A percentile compares a stretch with the other conserved stretches of the same genome.
These are phyloP conservation scores for Malus sieversii DNA, from an alignment of 306 rosid genomes.

Conservation along the genomic window DNA sequence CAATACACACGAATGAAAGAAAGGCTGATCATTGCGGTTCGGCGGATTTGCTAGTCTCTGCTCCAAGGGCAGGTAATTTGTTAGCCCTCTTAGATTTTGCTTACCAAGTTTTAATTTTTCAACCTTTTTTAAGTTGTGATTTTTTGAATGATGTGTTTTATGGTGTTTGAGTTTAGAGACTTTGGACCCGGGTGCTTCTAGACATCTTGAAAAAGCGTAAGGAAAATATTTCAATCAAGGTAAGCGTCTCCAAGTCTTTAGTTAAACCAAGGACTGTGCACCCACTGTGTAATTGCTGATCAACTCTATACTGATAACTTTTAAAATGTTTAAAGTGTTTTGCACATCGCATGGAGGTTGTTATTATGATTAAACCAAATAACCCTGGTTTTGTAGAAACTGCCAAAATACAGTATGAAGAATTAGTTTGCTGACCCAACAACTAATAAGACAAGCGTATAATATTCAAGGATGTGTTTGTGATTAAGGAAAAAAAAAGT, in stretches of 20 bases:
- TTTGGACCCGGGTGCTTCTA: too few species aligned
- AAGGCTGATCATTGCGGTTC: constrained; percentile 80
- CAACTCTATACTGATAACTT: not conserved
- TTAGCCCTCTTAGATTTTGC: not conserved
- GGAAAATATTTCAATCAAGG: constrained; percentile 82
- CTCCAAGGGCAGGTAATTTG: constrained; percentile 57
- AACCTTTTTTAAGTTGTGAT: not conserved
- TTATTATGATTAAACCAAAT: too few species aligned
- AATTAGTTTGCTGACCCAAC: constrained; percentile 17
- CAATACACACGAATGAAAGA: too few species aligned
- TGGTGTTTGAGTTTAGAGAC: too few species aligned
- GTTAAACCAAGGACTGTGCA: not conserved
- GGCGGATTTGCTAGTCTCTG: constrained; percentile 43
- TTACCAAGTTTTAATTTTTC: constrained; percentile 7
- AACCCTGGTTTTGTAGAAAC: too few species aligned
- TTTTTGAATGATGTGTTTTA: too few species aligned
- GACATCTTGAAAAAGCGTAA: constrained; percentile 63
- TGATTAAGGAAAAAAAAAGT: too few species aligned
- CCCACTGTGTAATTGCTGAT: not conserved
- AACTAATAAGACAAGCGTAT: not conserved
- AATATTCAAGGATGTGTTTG: not conserved
- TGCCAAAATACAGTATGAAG: not conserved
- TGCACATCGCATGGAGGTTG: not conserved
- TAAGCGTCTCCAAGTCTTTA: constrained; percentile 17
- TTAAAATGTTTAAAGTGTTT: not conserved